Conservation (phyloP, 2,329 filamentous ascomycete species). For the Bipolaris gigantea region DNA sequence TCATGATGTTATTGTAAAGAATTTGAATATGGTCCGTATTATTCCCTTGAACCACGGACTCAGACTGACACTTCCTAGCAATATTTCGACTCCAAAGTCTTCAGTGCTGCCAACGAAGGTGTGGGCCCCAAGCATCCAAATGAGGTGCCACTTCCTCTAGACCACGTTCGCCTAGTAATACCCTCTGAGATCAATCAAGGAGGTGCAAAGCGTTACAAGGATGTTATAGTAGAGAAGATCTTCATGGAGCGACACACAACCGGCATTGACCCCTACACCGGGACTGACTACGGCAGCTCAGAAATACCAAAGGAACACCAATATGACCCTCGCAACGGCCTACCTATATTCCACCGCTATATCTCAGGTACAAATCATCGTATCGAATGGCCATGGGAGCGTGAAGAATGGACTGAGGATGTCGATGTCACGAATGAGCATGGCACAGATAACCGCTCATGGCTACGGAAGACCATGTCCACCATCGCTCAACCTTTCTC, state of each 20-base stretch:
- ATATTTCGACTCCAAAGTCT: slow-evolving; percentile 49
- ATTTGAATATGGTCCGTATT: slow-evolving; percentile 45
- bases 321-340: slow-evolving; percentile 33
- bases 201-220: slow-evolving; percentile 60
- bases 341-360: slow-evolving; percentile 40
- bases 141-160: slow-evolving; percentile 65
- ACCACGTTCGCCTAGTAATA: slow-evolving; percentile 78
- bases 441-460: slow-evolving; percentile 15
- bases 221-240: slow-evolving; percentile 51
- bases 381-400: slow-evolving; percentile 41
- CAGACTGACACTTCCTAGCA: slow-evolving; percentile 32
- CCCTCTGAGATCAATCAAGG: slow-evolving; percentile 56
- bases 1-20: slow-evolving; percentile 42
- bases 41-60: background rate
- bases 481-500: slow-evolving; percentile 25
- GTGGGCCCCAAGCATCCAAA: slow-evolving; percentile 51
- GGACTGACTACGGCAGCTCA: slow-evolving; percentile 28
- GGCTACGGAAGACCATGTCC: slow-evolving; percentile 17
- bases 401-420: slow-evolving; percentile 12
- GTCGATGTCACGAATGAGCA: slow-evolving; percentile 7
- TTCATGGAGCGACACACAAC: slow-evolving; percentile 37
- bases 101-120: slow-evolving; percentile 22
- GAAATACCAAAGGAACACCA: slow-evolving; percentile 35
- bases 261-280: slow-evolving; percentile 37
- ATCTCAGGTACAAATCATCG: slow-evolving; percentile 39